Evolutionary conservation across 345 rosid genomes (phyloP), one percentile per base, ranked within the genome.

Genomic region (Linum usitatissimum): DNA sequence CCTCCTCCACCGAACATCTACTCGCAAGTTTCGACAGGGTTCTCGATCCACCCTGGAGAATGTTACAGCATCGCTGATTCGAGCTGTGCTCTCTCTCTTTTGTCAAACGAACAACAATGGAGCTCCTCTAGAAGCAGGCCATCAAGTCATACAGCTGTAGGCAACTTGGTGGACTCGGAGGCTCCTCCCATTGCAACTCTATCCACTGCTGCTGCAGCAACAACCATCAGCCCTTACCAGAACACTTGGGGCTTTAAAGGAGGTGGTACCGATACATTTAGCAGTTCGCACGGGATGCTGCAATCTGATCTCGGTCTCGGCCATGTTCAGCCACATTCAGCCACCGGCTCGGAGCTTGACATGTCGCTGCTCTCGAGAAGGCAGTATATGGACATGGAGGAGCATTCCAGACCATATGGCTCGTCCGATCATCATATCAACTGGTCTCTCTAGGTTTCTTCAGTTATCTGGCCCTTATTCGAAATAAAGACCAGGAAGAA

Each of bases 41-140:
- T 75, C 68, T 64, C 91, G 59, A 67, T 73, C 63, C 72, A 81
- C 66, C 72, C 85, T 2, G 86, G 76, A 74, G 84, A 83, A 82
- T 80, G 90, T 81, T 83, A 81, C 78, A 23, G 63, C 45, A 20
- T 73, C 18, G 64, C 78, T 20, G 84, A 90, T 73, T 87, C 97
- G 48, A 83, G 66, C 78, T 76, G 96, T 88, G 97, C 97, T 90
- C 98, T 90, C 98, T 92, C 97, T 92, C 97, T 92, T 93, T 97
- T 90, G 97, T 93, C 99, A 90, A 90, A 84, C 75, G 88, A 87
- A 78, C 83, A 87, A 79, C 83, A 80, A 67, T 79, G 83, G 82
- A 77, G 77, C 79, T 55, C 83, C 30, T 75, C 73, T 55, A 70
- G 73, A 65, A 81, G 62, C 66, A 55, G 15, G 17, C 17, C 77